A percentile compares a stretch with the other conserved stretches of the same genome.
phyloP scores from a whole-genome alignment of 1,139 yeast species.

The Arxiozyma heterogenica region DNA sequence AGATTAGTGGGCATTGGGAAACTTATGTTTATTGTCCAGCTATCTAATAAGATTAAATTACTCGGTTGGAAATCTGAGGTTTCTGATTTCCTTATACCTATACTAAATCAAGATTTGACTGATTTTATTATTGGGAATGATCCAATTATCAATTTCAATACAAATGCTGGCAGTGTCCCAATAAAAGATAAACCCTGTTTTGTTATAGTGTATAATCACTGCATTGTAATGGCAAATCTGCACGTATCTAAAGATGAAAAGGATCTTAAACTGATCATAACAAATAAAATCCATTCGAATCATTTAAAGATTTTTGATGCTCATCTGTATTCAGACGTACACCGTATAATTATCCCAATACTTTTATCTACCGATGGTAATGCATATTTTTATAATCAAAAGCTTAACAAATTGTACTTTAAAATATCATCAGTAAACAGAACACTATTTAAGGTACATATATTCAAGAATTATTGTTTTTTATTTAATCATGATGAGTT shows the following conservation, averaged over 20 bases:
- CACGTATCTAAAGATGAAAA: neutral
- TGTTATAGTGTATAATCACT: neutral
- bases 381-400: conserved; percentile 1
- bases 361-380: neutral
- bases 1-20: neutral
- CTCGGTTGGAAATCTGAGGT: neutral
- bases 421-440: neutral
- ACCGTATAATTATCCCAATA: neutral
- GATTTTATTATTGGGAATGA: neutral
- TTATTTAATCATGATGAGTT: neutral
- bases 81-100: neutral
- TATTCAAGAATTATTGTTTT: neutral
- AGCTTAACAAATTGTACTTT: neutral
- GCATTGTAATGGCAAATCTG: neutral
- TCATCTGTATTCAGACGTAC: neutral
- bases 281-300: neutral
- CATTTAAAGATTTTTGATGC: neutral
- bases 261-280: neutral
- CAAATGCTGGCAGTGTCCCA: neutral
- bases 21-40: neutral
- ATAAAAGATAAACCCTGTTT: neutral
- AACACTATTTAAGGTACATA: neutral
- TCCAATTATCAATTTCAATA: neutral
- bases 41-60: too few species aligned
- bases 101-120: neutral